Evolutionary conservation across 352 stramenopile species (phyloP).

Genomic region (Phytophthora aleatoria): DNA sequence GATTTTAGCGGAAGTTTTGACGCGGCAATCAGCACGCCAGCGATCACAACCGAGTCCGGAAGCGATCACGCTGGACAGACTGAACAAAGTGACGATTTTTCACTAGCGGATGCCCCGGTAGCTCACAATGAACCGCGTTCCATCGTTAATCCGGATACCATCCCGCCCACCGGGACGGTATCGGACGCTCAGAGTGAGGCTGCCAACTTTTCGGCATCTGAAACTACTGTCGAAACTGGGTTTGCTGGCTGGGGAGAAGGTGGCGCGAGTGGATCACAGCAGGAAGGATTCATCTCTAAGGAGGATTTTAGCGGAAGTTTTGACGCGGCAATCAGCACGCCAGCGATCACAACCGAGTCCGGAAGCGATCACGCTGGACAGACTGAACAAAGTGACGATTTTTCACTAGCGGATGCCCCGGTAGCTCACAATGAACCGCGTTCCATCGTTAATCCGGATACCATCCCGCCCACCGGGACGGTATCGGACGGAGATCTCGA

Average conservation of each 20-base stretch:
- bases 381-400: not conserved
- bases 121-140: not conserved
- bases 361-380: not conserved
- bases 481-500: not conserved
- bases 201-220: slow-evolving; percentile 1
- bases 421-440: not conserved
- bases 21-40: not conserved
- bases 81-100: not conserved
- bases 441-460: too few relatives aligned
- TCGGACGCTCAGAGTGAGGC: not conserved
- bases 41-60: not conserved
- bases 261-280: not conserved
- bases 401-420: not conserved
- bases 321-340: not conserved
- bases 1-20: not conserved
- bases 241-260: not conserved
- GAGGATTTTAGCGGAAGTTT: not conserved
- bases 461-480: not conserved
- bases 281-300: not conserved
- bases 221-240: not conserved
- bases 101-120: not conserved
- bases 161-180: not conserved
- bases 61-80: not conserved
- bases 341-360: not conserved
- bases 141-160: too few relatives aligned